Percentiles rank a stretch among this genome's conserved stretches.
Conservation (phyloP, 306 rosid species). For the Prunus campanulata region DNA sequence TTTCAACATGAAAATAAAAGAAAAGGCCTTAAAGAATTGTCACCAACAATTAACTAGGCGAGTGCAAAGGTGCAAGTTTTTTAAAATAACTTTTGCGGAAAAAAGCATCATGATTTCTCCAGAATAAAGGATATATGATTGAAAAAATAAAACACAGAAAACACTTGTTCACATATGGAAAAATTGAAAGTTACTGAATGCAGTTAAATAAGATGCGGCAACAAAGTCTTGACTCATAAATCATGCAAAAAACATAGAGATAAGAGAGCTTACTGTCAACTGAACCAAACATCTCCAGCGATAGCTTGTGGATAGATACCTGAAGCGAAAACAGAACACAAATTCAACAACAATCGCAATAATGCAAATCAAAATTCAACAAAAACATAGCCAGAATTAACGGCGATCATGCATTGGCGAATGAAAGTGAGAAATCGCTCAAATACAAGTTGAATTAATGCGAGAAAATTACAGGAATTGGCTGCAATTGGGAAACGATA, state of each 20-base stretch:
- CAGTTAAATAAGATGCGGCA: neutral
- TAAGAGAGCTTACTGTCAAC: slow-evolving; percentile 57
- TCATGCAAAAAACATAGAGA: neutral
- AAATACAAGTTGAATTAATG: neutral
- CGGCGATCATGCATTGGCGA: no score
- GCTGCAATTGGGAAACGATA: no score
- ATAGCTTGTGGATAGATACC: neutral
- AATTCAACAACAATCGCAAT: neutral
- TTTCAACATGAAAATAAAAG: no score
- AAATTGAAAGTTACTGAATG: neutral
- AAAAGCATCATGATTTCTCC: neutral
- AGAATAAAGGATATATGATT: slow-evolving; percentile 25
- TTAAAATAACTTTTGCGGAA: no score
- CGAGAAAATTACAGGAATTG: neutral
- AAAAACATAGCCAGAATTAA: neutral
- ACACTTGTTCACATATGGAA: neutral
- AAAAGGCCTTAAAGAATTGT: no score
- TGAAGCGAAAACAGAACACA: neutral
- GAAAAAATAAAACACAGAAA: slow-evolving; percentile 14
- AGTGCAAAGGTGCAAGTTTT: no score
- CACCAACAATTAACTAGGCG: no score
- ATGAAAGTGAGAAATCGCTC: neutral
- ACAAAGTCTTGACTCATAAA: neutral
- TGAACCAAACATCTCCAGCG: slow-evolving; percentile 65
- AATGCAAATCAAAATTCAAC: no score